Base-by-base conservation (phyloP, 2,329 filamentous ascomycete genomes). In the Teratosphaeriaceae sp. region DNA sequence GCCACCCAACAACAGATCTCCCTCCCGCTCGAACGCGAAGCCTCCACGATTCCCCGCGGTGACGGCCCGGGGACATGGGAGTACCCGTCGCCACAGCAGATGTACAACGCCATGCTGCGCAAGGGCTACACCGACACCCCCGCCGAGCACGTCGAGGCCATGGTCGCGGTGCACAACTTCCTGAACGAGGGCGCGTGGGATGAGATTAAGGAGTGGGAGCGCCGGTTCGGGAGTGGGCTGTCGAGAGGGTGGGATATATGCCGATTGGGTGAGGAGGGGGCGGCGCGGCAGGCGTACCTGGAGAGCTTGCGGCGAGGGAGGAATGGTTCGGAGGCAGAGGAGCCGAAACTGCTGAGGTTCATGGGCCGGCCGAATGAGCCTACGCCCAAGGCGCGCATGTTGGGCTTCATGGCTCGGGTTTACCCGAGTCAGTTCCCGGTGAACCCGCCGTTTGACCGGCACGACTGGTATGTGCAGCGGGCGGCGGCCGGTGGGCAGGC, bases 121-220 rank as follows among this genome's bases (percentile, higher is more conserved):
- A 98, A 98, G 68, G 92, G 92, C 45, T 92, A 96, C 67, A 88
- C 85, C 1, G 89, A 97, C 63, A 97, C 92, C 0, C 89, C 94
- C 43, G 79, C 88, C 42, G 92, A 90, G 16, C 88, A 89, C 3
- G 89, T 98, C 12, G 89, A 96, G 67, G 82, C 84, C 59, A 98
- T 98, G 92, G 92, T 98, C 5, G 85, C 88, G 0, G 88, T 97
- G 9, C 92, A 98, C 73, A 98, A 98, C 67, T 97, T 96, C 59
- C 67, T 98, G 46, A 98, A 98, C 64, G 92, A 98, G 65, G 92
- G 92, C 51, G 92, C 92, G 6, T 98, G 92, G 92, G 77, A 79
- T n/a, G 92, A 98, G 73, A 94, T 98, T 59, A 76, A 92, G 52
- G 85, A 84, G 31, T 97, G 90, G 90, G 92, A 98, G 72, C 76